Base-by-base conservation (phyloP, 139 green algal species). In the Chlorella sorokiniana region DNA sequence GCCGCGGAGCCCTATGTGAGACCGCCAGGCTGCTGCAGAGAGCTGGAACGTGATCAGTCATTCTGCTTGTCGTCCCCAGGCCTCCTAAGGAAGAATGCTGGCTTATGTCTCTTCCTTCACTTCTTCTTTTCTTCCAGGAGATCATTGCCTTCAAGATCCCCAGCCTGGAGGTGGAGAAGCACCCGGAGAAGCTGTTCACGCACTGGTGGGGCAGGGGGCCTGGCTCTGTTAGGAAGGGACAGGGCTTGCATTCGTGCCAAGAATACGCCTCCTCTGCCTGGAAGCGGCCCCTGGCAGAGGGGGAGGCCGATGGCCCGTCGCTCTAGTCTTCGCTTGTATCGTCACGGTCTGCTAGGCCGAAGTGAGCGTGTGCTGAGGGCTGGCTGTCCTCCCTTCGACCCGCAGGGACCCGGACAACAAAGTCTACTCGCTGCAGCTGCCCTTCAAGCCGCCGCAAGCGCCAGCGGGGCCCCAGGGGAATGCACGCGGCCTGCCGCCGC, bases 71-170 rank as follows among this genome's bases (percentile, higher is more conserved):
- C n/a, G n/a, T n/a, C n/a, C n/a, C n/a, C n/a, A n/a, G n/a, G n/a
- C n/a, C n/a, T n/a, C n/a, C n/a, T 29, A 31, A 56, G 48, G 48
- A 56, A 16, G 48, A 56, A 16, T 56, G 14, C 14, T 16, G 48
- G 48, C 48, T 16, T 11, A 11, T 56, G 48, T 16, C 48, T 20
- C 33, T 61, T 29, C 48, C 35, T 35, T 14, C 41, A 3, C 9
- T 8, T 11, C 23, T 54, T 8, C 20, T 25, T 16, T 73, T 6
- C 40, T 6, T 76, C 52, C 56, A 81, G 59, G 59, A 99, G 84
- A 92, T 94, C 51, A 95, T 99, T 38, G 85, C 92, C 16, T 99
- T 99, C 89, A 99, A 99, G 84, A 89, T 99, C 40, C 96, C 95
- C 42, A 98, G 93, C 82, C 83, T 89, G 9, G 94, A 98, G 81